phyloP scores from a whole-genome alignment of 202 grass and related monocot genomes.

The Tripidium arundinaceum region DNA sequence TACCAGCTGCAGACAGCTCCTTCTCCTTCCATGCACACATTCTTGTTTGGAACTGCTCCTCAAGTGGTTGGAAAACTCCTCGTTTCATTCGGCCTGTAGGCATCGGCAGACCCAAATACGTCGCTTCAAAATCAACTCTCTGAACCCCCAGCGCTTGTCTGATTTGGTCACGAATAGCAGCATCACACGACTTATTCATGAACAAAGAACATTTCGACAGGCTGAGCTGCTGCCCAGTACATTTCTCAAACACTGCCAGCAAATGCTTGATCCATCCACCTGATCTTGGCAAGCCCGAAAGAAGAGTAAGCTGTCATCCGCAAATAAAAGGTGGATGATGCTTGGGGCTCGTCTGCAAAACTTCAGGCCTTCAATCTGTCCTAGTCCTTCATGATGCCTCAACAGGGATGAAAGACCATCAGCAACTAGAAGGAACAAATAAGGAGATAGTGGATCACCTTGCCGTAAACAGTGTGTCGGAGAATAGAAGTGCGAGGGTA shows the following conservation, averaged over 20 bases:
- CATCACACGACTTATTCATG: rapidly evolving
- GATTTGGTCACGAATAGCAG: rapidly evolving
- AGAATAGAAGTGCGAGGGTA: no score
- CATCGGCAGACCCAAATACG: not conserved
- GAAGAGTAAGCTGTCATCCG: no score
- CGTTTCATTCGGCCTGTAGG: rapidly evolving
- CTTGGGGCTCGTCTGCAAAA: no score
- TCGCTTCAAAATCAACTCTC: not conserved
- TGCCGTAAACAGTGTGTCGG: no score
- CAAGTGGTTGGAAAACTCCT: not conserved
- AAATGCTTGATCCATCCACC: rapidly evolving
- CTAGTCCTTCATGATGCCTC: no score
- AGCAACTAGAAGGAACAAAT: no score
- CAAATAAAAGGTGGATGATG: no score
- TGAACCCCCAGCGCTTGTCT: rapidly evolving
- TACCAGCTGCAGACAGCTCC: rapidly evolving
- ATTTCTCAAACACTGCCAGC: no score
- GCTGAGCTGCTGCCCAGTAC: not conserved
- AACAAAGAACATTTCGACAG: not conserved
- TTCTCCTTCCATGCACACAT: not conserved
- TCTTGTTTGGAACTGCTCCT: not conserved
- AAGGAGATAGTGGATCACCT: no score
- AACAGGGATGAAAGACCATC: no score
- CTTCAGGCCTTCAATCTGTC: no score
- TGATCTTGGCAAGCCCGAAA: no score